Percentiles rank a stretch among this genome's conserved stretches.
Evolutionary conservation across 257 asterid genomes (phyloP).

Genomic region (Ilex aquifolium): DNA sequence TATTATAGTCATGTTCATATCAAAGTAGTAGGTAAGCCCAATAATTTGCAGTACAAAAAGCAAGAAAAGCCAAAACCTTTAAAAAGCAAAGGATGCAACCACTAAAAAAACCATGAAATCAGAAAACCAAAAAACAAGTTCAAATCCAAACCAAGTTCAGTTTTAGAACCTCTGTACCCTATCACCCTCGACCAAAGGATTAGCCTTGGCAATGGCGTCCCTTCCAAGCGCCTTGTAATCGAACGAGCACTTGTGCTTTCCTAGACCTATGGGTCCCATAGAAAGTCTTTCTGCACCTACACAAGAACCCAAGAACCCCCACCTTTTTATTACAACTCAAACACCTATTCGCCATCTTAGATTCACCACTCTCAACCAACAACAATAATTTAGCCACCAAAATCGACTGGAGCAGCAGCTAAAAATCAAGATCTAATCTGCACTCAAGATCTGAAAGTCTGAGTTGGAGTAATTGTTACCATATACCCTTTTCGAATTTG

Average conservation of each 20-base stretch:
- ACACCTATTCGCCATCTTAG: background rate
- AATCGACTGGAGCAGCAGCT: background rate
- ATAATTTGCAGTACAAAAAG: too few relatives aligned
- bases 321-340: background rate
- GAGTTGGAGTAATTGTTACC: too few relatives aligned
- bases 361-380: background rate
- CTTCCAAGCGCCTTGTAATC: background rate
- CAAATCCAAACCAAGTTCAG: background rate
- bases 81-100: too few relatives aligned
- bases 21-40: too few relatives aligned
- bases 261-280: background rate
- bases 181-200: background rate
- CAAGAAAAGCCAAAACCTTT: too few relatives aligned
- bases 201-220: background rate
- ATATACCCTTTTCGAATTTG: too few relatives aligned
- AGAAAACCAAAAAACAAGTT: too few relatives aligned
- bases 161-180: background rate
- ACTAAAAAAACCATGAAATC: too few relatives aligned
- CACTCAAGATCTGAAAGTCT: too few relatives aligned
- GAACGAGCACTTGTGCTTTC: background rate
- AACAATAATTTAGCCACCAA: background rate
- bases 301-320: background rate
- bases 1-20: too few relatives aligned
- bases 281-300: background rate
- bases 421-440: too few relatives aligned